phyloP scores from a whole-genome alignment of 2,329 filamentous ascomycete species.

The Helminthosporium solani region DNA sequence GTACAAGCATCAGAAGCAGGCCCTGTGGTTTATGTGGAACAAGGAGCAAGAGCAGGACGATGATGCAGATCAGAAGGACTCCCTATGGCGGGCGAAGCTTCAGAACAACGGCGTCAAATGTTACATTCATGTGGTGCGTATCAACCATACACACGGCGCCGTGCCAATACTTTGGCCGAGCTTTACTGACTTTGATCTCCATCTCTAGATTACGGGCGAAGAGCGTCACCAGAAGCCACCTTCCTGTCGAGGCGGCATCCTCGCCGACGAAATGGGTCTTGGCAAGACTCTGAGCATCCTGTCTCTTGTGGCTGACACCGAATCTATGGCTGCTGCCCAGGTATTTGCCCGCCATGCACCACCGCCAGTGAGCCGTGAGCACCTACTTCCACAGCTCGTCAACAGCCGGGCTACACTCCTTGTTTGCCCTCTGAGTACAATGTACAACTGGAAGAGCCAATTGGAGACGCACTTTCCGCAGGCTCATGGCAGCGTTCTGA shows the following conservation, averaged over 20 bases:
- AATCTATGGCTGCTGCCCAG: constrained; percentile 61
- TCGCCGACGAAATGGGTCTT: constrained; percentile 55
- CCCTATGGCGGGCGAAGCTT: constrained; percentile 72
- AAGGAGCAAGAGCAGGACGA: constrained; percentile 70
- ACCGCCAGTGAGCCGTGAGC: constrained; percentile 19
- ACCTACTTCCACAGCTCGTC: constrained; percentile 37
- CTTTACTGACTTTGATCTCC: not conserved
- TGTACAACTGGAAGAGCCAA: constrained; percentile 91
- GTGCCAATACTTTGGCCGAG: not conserved
- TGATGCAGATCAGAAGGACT: constrained; percentile 64
- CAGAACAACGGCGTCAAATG: constrained; percentile 58
- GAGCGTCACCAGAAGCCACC: constrained; percentile 36
- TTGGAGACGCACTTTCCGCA: constrained; percentile 76
- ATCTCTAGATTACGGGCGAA: constrained; percentile 64
- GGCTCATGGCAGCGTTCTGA: constrained; percentile 52
- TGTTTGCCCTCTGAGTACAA: constrained; percentile 84
- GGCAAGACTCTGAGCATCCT: constrained; percentile 72
- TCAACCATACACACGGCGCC: not conserved
- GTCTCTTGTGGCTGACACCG: constrained; percentile 64
- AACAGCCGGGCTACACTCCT: constrained; percentile 82
- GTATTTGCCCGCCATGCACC: constrained; percentile 62
- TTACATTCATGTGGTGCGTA: constrained; percentile 69
- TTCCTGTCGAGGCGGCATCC: constrained; percentile 47
- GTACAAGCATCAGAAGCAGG: constrained; percentile 86
- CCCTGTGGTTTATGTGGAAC: constrained; percentile 78